Conservation (phyloP, 2,329 filamentous ascomycete genomes). For the Huntiella decipiens region DNA sequence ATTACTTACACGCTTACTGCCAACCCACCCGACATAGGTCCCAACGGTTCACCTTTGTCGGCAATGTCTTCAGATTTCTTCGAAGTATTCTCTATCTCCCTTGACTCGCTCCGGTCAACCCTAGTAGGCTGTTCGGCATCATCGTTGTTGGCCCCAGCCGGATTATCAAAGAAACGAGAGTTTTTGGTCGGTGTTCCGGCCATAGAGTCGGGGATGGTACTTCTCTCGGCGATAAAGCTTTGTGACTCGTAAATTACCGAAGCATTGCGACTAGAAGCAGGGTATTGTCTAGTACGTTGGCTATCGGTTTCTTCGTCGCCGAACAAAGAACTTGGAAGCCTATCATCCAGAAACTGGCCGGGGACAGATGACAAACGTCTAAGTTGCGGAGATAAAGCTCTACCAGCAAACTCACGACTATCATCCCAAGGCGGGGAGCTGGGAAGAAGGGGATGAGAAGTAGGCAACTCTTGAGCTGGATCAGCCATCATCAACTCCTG, state of each 20-base stretch:
- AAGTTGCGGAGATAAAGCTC: background rate
- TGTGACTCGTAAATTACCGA: background rate
- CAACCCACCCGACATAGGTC: too few relatives aligned
- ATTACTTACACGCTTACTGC: too few relatives aligned
- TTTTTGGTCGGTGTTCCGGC: background rate
- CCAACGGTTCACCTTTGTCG: too few relatives aligned
- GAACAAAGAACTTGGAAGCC: slow-evolving; percentile 9
- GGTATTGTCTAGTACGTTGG: slow-evolving; percentile 4
- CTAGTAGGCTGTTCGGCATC: too few relatives aligned
- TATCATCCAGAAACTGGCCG: slow-evolving; percentile 6
- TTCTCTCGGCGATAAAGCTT: background rate
- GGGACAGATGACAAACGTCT: slow-evolving; percentile 1
- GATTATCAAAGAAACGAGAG: too few relatives aligned
- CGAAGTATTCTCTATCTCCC: too few relatives aligned
- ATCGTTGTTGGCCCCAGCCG: too few relatives aligned
- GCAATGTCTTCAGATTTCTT: too few relatives aligned
- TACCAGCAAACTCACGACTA: background rate
- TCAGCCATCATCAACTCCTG: background rate
- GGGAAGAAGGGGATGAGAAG: background rate
- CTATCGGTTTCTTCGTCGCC: slow-evolving; percentile 7
- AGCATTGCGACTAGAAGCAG: background rate
- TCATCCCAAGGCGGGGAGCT: background rate
- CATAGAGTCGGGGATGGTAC: background rate
- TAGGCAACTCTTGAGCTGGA: background rate
- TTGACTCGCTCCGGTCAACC: too few relatives aligned